phyloP scores from a whole-genome alignment of 305 asterid species.

The Rubia balearica region DNA sequence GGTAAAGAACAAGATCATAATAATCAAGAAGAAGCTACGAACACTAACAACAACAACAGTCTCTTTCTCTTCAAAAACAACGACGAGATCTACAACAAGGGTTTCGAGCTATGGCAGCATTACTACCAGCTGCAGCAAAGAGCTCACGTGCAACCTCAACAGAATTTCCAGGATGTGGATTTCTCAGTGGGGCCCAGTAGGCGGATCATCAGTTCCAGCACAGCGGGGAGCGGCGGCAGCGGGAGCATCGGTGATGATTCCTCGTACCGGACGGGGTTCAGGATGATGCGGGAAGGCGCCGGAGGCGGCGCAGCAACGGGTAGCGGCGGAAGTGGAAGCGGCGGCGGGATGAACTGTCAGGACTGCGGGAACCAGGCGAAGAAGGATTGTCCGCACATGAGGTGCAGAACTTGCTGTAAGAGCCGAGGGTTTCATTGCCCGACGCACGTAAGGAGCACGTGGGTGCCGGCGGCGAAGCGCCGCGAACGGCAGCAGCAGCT shows the following conservation, averaged over 20 bases:
- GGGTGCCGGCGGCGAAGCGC: slow-evolving; percentile 79
- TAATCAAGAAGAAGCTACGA: slow-evolving; percentile 19
- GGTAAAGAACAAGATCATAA: slow-evolving; percentile 30
- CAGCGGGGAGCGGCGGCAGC: slow-evolving; percentile 17
- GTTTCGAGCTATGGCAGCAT: slow-evolving; percentile 82
- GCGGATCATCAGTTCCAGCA: slow-evolving; percentile 19
- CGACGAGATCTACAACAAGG: slow-evolving; percentile 82
- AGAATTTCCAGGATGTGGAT: slow-evolving; percentile 30
- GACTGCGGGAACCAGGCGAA: slow-evolving; percentile 88
- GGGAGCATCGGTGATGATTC: slow-evolving; percentile 30
- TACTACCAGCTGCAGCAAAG: slow-evolving; percentile 46
- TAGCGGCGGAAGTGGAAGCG: slow-evolving; percentile 6
- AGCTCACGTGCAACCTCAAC: slow-evolving; percentile 19
- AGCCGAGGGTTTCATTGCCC: slow-evolving; percentile 68
- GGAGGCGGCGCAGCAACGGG: not conserved
- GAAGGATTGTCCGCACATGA: slow-evolving; percentile 59
- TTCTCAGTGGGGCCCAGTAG: slow-evolving; percentile 40
- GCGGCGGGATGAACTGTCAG: slow-evolving; percentile 57
- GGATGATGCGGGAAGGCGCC: slow-evolving; percentile 40
- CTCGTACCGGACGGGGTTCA: slow-evolving; percentile 32
- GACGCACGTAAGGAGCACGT: slow-evolving; percentile 81
- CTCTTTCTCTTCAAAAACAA: slow-evolving; percentile 50
- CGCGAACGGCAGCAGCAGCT: slow-evolving; percentile 60
- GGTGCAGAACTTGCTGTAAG: slow-evolving; percentile 81
- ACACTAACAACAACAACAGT: slow-evolving; percentile 14